Conservation (phyloP, 176 grass and related monocot species). For the Aegilops umbellulata region DNA sequence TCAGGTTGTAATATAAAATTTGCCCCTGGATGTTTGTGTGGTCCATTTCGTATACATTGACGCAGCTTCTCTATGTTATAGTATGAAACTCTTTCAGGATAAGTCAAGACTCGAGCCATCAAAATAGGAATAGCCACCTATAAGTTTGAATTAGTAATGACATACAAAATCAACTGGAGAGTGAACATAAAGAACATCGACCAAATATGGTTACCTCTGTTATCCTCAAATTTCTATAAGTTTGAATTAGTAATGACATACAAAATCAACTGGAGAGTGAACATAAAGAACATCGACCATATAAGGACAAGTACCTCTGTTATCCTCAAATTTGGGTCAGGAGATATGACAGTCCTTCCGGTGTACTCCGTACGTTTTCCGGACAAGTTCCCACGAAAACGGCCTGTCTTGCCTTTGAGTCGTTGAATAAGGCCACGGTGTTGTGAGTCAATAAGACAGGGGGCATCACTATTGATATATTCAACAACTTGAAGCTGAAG, state of each 20-base stretch:
- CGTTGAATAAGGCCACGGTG: conserved; percentile 81
- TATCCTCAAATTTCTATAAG: conserved; percentile 73
- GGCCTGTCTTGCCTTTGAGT: conserved; percentile 92
- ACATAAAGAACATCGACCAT: conserved; percentile 16
- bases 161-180: neutral
- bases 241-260: too few species aligned
- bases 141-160: conserved; percentile 23
- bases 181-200: conserved; percentile 20
- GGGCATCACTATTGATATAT: conserved; percentile 90
- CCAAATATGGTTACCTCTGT: conserved; percentile 56
- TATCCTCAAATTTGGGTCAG: conserved; percentile 98
- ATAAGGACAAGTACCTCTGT: conserved; percentile 56
- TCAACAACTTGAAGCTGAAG: conserved; percentile 94
- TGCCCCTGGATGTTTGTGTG: conserved; percentile 88
- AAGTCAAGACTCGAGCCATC: conserved; percentile 87
- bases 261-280: neutral
- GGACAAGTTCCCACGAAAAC: conserved; percentile 96
- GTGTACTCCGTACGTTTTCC: conserved; percentile 97
- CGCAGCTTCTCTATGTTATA: conserved; percentile 92
- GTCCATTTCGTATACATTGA: conserved; percentile 82
- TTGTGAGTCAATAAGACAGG: conserved; percentile 69
- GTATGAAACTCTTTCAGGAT: conserved; percentile 82
- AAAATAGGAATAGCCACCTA: conserved; percentile 89
- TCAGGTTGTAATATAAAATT: conserved; percentile 69
- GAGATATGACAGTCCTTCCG: conserved; percentile 97